These are phyloP conservation scores for Penicillium sp. DNA, from an alignment of 2,329 filamentous ascomycete species.

Conservation along the genomic window DNA sequence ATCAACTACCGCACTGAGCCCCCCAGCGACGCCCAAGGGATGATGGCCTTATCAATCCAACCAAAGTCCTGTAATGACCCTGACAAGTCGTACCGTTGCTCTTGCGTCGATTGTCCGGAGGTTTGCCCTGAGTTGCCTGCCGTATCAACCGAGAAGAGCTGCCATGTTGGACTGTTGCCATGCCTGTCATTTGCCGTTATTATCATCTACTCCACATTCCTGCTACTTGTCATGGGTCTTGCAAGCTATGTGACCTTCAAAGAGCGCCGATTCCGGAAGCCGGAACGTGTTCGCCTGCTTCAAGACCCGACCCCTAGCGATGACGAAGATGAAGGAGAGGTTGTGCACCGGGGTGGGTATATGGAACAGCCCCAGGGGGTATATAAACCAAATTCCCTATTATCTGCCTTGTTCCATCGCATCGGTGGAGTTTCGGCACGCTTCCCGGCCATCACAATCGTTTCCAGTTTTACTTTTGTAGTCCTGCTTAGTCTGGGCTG, in stretches of 20 bases:
- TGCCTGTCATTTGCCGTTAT: constrained; percentile 94
- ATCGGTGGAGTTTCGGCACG: constrained; percentile 80
- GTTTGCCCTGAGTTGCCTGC: constrained; percentile 83
- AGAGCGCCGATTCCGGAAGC: constrained; percentile 73
- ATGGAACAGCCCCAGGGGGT: constrained; percentile 77
- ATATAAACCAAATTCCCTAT: constrained; percentile 82
- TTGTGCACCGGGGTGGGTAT: constrained; percentile 75
- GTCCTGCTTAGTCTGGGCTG: constrained; percentile 82
- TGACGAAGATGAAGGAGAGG: constrained; percentile 90
- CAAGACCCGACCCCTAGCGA: constrained; percentile 84
- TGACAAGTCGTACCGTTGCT: constrained; percentile 83
- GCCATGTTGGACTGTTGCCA: constrained; percentile 83
- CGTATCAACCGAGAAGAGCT: constrained; percentile 71
- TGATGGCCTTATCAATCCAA: constrained; percentile 71
- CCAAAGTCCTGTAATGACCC: constrained; percentile 89
- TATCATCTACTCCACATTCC: constrained; percentile 76
- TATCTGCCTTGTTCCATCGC: constrained; percentile 77
- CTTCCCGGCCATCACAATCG: constrained; percentile 84
- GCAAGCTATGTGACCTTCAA: constrained; percentile 77
- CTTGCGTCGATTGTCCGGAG: constrained; percentile 88
- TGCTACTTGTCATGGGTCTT: constrained; percentile 69
- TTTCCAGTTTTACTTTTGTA: constrained; percentile 73
- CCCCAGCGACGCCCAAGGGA: constrained; percentile 65
- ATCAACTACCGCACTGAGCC: constrained; percentile 80
- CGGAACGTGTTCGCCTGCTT: constrained; percentile 81